Conservation (phyloP, 768 basidiomycete species). For the Mycena maculata region DNA sequence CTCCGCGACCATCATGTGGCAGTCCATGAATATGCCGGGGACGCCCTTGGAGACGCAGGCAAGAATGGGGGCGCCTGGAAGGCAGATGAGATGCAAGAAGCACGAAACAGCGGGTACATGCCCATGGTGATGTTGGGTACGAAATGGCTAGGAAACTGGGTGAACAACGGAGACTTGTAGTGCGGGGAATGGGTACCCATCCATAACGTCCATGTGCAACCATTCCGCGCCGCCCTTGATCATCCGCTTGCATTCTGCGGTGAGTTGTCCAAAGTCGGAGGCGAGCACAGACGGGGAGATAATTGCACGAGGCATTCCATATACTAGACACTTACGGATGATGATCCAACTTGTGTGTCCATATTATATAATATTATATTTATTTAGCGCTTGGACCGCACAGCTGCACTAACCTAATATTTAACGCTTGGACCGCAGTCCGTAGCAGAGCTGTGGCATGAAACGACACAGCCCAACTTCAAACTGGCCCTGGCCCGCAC, state of each 20-base stretch:
- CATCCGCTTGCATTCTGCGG: conserved; percentile 97
- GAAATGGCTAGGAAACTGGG: conserved; percentile 78
- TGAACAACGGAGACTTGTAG: conserved; percentile 24
- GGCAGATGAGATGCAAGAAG: conserved; percentile 18
- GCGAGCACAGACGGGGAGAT: conserved; percentile 98
- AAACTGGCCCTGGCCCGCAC: too few species aligned
- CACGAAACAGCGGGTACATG: conserved; percentile 46
- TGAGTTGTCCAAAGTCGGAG: conserved; percentile 95
- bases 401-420: not conserved
- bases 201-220: conserved; percentile 90
- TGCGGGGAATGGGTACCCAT: conserved; percentile 70
- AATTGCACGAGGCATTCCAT: conserved; percentile 85
- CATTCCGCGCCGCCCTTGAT: conserved; percentile 95
- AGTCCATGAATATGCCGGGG: conserved; percentile 99
- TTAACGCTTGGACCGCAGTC: not conserved
- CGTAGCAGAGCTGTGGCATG: too few species aligned
- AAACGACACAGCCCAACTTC: not conserved
- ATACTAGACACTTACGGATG: too few species aligned
- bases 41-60: conserved; percentile 86
- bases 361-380: not conserved
- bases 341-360: too few species aligned
- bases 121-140: conserved; percentile 99
- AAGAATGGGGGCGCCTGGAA: conserved; percentile 86
- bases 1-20: conserved; percentile 99
- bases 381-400: not conserved